A percentile compares a stretch with the other conserved stretches of the same genome.
Conservation (phyloP, 148 eudicot species). For the Silene conica region DNA sequence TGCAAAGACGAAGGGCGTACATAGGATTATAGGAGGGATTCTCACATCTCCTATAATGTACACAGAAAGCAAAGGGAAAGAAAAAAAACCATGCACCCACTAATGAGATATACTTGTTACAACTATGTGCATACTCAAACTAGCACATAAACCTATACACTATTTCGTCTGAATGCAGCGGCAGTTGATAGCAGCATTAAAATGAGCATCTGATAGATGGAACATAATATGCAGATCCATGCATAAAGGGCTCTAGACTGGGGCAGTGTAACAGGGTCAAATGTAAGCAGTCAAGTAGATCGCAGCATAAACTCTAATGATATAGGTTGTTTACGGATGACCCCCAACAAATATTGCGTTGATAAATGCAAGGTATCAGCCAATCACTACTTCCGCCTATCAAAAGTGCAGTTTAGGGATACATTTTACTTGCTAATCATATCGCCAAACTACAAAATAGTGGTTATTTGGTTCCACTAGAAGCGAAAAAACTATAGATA, state of each 20-base stretch:
- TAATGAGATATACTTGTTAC: neutral
- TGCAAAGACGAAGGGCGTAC: neutral
- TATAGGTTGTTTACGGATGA: too few species aligned
- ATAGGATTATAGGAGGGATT: neutral
- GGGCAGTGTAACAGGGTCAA: neutral
- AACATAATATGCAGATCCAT: neutral
- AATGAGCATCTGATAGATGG: neutral
- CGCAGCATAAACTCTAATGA: neutral
- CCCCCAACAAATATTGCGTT: too few species aligned
- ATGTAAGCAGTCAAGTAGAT: neutral
- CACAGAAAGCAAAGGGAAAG: neutral
- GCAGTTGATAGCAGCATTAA: neutral
- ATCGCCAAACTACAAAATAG: neutral
- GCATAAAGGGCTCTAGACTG: neutral
- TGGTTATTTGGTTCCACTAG: neutral
- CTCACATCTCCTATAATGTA: neutral
- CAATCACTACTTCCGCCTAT: too few species aligned
- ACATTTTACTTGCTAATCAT: neutral
- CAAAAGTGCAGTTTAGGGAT: neutral
- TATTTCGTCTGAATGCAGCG: neutral
- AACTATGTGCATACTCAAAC: neutral
- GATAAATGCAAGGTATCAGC: too few species aligned
- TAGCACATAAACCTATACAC: neutral
- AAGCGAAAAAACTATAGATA: neutral
- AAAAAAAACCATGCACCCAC: neutral